A percentile compares a stretch with the other conserved stretches of the same genome.
Evolutionary conservation across 495 filamentous ascomycete genomes (phyloP).

Genomic region (Jackrogersella minutella): DNA sequence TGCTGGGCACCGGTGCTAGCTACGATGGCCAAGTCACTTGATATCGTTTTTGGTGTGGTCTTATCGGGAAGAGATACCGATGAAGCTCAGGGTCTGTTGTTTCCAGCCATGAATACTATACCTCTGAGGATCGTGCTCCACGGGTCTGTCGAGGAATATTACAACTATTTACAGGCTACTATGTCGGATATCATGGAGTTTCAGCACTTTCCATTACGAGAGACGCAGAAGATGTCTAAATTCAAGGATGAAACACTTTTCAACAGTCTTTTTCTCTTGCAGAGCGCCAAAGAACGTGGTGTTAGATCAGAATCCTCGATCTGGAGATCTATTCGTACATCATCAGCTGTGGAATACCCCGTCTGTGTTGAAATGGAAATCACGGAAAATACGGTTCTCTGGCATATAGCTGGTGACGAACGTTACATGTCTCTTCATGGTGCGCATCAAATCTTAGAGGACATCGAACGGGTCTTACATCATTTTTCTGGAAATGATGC

Average conservation of each 20-base stretch:
- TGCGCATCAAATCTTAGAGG: slow-evolving; percentile 55
- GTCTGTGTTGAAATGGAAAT: slow-evolving; percentile 82
- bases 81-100: slow-evolving; percentile 65
- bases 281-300: slow-evolving; percentile 48
- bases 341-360: slow-evolving; percentile 75
- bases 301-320: slow-evolving; percentile 36
- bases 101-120: slow-evolving; percentile 83
- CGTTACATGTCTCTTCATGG: slow-evolving; percentile 55
- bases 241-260: slow-evolving; percentile 54
- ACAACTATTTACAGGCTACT: slow-evolving; percentile 70
- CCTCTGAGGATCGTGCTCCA: slow-evolving; percentile 69
- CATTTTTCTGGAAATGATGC: slow-evolving; percentile 57
- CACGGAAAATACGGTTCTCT: slow-evolving; percentile 60
- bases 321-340: slow-evolving; percentile 65
- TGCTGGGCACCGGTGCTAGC: slow-evolving; percentile 72
- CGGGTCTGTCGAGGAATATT: slow-evolving; percentile 65
- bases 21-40: slow-evolving; percentile 60
- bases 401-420: slow-evolving; percentile 74
- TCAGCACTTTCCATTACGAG: slow-evolving; percentile 73
- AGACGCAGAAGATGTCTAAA: slow-evolving; percentile 58
- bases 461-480: slow-evolving; percentile 63
- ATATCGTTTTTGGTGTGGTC: slow-evolving; percentile 75
- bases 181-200: slow-evolving; percentile 59
- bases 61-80: slow-evolving; percentile 73
- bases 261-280: slow-evolving; percentile 77